These are phyloP conservation scores for Colletotrichum viniferum DNA, from an alignment of 2,329 filamentous ascomycete species.

Conservation along the genomic window DNA sequence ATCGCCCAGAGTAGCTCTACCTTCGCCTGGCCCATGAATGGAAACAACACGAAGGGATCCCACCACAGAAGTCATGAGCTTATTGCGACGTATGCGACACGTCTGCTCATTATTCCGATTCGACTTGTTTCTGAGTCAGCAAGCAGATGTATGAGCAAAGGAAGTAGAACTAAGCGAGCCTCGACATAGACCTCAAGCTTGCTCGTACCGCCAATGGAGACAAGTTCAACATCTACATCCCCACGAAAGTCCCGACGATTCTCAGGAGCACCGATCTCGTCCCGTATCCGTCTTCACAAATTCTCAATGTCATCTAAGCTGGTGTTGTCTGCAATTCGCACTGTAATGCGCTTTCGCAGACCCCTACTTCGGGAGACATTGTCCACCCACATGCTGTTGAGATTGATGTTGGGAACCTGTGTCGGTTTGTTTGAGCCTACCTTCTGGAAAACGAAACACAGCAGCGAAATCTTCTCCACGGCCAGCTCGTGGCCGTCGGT, in stretches of 20 bases:
- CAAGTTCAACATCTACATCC: constrained; percentile 70
- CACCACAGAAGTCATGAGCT: constrained; percentile 74
- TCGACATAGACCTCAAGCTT: constrained; percentile 66
- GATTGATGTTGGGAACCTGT: constrained; percentile 58
- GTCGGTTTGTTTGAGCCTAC: constrained; percentile 15
- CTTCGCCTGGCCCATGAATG: constrained; percentile 49
- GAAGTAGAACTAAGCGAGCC: constrained; percentile 7
- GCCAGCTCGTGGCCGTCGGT: constrained; percentile 52
- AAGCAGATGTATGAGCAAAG: not conserved
- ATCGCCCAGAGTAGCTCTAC: not conserved
- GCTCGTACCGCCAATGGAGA: not conserved
- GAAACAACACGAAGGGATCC: constrained; percentile 67
- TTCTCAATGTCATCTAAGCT: constrained; percentile 69
- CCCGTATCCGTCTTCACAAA: constrained; percentile 51
- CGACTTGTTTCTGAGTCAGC: constrained; percentile 57
- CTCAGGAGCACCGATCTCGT: constrained; percentile 68
- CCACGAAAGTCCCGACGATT: constrained; percentile 64
- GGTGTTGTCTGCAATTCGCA: constrained; percentile 71
- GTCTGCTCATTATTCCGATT: constrained; percentile 75
- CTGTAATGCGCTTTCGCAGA: constrained; percentile 66
- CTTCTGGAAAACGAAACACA: constrained; percentile 24
- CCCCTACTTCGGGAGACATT: constrained; percentile 71
- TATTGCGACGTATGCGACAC: constrained; percentile 70
- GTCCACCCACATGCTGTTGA: constrained; percentile 71
- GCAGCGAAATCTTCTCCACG: constrained; percentile 26